These are phyloP conservation scores for Aspergillus chevalieri DNA, from an alignment of 2,329 filamentous ascomycete species.

Conservation along the genomic window DNA sequence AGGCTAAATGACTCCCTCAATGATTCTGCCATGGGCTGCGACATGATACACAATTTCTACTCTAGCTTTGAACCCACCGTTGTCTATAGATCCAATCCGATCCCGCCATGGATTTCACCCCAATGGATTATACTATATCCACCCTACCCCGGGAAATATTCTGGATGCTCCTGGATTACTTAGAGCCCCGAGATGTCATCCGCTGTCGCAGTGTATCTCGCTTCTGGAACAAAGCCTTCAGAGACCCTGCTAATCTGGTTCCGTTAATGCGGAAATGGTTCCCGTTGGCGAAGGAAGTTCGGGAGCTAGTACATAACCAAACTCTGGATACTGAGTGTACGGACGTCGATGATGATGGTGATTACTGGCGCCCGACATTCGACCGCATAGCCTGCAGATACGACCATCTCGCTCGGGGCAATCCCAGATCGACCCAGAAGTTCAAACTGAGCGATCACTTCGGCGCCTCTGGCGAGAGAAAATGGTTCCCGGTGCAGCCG, in stretches of 20 bases:
- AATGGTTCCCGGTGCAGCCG: conserved; percentile 36
- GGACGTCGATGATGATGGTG: conserved; percentile 1
- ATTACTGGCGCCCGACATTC: conserved; percentile 33
- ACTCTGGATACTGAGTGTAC: neutral
- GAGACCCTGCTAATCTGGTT: conserved; percentile 42
- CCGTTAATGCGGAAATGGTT: conserved; percentile 49
- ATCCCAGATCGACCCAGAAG: conserved; percentile 43
- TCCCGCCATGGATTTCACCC: neutral
- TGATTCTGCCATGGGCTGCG: no score
- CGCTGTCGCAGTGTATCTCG: conserved; percentile 49
- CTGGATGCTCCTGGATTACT: conserved; percentile 45
- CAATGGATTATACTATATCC: conserved; percentile 11
- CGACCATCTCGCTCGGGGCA: conserved; percentile 46
- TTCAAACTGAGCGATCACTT: conserved; percentile 37
- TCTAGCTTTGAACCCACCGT: no score
- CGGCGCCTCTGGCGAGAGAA: conserved; percentile 28
- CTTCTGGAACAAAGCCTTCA: conserved; percentile 47
- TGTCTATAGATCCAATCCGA: no score
- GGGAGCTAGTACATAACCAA: conserved; percentile 22
- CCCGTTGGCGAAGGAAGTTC: conserved; percentile 49
- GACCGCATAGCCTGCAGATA: conserved; percentile 51
- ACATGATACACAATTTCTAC: no score
- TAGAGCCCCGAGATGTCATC: conserved; percentile 48
- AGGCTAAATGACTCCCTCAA: no score
- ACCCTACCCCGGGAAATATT: conserved; percentile 55